Evolutionary conservation across 2,329 filamentous ascomycete genomes (phyloP).

Genomic region (Periconia macrospinosa): DNA sequence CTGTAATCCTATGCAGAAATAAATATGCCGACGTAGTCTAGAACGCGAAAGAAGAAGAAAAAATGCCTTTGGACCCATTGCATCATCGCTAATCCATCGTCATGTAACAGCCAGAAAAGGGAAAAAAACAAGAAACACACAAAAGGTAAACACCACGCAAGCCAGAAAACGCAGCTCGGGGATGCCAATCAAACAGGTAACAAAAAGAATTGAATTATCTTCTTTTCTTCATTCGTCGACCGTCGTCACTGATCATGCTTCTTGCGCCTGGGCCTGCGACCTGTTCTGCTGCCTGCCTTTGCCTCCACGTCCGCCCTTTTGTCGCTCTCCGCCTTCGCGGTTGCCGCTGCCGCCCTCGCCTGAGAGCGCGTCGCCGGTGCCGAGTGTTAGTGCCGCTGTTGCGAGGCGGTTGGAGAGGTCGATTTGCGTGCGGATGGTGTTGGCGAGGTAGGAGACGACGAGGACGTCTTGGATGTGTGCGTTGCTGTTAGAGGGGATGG

Average conservation of each 20-base stretch:
- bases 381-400: slow-evolving; percentile 58
- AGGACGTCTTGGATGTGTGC: slow-evolving; percentile 99
- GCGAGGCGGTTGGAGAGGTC: slow-evolving; percentile 93
- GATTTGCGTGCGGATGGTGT: slow-evolving; percentile 98
- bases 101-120: no score
- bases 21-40: no score
- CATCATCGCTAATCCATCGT: no score
- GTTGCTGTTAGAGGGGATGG: slow-evolving; percentile 61
- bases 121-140: no score
- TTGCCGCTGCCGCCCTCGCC: slow-evolving; percentile 37
- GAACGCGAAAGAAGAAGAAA: no score
- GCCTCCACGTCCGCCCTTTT: slow-evolving; percentile 34
- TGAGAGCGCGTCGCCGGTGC: slow-evolving; percentile 42
- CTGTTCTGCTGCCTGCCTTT: slow-evolving; percentile 31
- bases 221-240: not conserved
- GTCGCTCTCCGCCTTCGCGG: slow-evolving; percentile 28
- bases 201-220: not conserved
- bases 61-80: no score
- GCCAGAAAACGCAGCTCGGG: no score
- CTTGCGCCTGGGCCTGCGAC: slow-evolving; percentile 27
- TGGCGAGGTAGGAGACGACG: slow-evolving; percentile 95
- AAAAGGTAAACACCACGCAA: no score
- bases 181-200: not conserved
- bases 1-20: no score
- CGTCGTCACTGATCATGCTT: slow-evolving; percentile 24